Evolutionary conservation across 108 stramenopile genomes (phyloP).

Genomic region (Schizochytrium sp.): DNA sequence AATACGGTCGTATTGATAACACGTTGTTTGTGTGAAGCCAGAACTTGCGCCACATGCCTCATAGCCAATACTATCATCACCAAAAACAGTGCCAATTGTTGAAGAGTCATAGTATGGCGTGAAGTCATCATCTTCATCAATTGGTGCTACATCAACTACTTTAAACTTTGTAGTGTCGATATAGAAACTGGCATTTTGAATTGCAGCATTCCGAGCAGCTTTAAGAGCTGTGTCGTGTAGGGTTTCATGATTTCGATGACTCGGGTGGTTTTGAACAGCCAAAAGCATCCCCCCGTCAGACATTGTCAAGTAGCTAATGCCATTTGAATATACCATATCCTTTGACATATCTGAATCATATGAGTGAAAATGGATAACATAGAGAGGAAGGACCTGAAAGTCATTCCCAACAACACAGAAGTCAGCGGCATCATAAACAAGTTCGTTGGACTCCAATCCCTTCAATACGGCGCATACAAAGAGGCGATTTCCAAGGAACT

Average conservation of each 20-base stretch:
- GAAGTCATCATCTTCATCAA: not conserved
- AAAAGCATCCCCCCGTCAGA: not conserved
- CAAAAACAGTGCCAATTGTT: not conserved
- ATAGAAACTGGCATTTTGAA: not conserved
- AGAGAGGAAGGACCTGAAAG: not conserved
- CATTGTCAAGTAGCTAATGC: not conserved
- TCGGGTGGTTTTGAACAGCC: not conserved
- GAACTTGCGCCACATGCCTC: not conserved
- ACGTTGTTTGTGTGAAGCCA: not conserved
- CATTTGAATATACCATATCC: not conserved
- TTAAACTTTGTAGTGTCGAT: not conserved
- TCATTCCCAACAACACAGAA: not conserved
- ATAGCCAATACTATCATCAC: not conserved
- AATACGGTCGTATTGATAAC: not conserved
- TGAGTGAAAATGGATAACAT: not conserved
- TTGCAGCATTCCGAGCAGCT: not conserved
- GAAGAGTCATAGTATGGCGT: not conserved
- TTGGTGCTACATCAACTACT: not conserved
- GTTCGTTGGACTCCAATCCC: not conserved
- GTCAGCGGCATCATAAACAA: not conserved
- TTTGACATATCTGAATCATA: not conserved
- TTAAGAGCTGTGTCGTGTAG: no score
- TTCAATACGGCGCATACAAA: conserved; percentile 4
- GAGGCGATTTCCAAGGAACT: not conserved
- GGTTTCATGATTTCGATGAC: no score